Conservation (phyloP, 352 stramenopile genomes). For the Pythium biforme region DNA sequence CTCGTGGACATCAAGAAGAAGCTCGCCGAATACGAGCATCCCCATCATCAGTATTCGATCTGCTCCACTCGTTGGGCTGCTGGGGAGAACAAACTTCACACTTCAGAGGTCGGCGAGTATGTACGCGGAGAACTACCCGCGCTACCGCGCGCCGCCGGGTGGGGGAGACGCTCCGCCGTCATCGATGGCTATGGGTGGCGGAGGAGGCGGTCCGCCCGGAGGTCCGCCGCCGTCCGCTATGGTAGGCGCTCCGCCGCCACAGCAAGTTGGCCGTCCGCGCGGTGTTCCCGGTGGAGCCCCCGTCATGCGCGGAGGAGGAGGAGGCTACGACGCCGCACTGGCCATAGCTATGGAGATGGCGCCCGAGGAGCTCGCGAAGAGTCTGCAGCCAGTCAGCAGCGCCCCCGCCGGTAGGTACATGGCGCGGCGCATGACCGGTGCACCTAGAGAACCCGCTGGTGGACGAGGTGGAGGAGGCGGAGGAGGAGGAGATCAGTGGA, state of each 20-base stretch:
- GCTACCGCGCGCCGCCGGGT: slow-evolving; percentile 1
- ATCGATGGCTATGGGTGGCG: not conserved
- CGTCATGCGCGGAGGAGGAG: slow-evolving; percentile 6
- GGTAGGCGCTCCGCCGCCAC: not conserved
- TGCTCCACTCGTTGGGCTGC: not conserved
- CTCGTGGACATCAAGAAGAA: not conserved
- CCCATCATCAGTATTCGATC: not conserved
- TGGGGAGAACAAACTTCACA: not conserved
- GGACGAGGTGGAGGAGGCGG: slow-evolving; percentile 2
- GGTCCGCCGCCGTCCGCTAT: not conserved
- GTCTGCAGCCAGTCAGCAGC: slow-evolving; percentile 13
- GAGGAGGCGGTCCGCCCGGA: not conserved
- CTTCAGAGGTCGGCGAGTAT: too few species aligned
- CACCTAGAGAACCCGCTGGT: slow-evolving; percentile 7
- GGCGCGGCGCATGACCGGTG: not conserved
- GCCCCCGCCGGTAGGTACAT: not conserved
- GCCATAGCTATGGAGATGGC: slow-evolving; percentile 6
- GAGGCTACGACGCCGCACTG: not conserved
- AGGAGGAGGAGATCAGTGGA: slow-evolving; percentile 5
- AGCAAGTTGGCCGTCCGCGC: slow-evolving; percentile 4
- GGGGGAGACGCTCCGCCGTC: not conserved
- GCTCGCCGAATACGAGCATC: too few species aligned
- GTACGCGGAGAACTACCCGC: slow-evolving; percentile 15
- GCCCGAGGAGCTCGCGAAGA: slow-evolving; percentile 25
- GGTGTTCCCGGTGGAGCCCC: not conserved